phyloP scores from a whole-genome alignment of 73 alveolate genomes.

The Tetrahymena borealis region DNA sequence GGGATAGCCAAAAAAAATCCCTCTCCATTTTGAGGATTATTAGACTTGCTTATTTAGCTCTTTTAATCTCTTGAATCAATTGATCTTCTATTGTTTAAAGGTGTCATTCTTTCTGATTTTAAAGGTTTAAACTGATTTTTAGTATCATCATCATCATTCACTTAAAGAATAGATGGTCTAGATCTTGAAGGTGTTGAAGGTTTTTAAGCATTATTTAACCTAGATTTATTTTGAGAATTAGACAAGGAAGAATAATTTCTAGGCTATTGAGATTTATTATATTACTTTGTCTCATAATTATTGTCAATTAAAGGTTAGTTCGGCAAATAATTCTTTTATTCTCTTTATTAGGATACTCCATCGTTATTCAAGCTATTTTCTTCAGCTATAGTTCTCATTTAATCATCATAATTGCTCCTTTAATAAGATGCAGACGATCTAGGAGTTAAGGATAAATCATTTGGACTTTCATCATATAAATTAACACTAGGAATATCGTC shows the following conservation, averaged over 20 bases:
- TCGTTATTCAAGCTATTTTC: neutral
- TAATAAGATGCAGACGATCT: too few species aligned
- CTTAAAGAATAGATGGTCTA: neutral
- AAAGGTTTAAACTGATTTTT: neutral
- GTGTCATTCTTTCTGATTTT: neutral
- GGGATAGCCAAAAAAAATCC: neutral
- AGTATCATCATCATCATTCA: neutral
- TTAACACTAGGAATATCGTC: neutral
- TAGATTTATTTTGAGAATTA: neutral
- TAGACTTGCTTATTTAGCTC: neutral
- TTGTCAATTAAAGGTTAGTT: neutral
- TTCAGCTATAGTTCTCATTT: neutral
- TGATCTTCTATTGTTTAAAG: neutral
- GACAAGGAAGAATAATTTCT: neutral
- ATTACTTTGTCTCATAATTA: neutral
- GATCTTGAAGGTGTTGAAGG: neutral
- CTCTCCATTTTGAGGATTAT: neutral
- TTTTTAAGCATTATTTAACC: neutral
- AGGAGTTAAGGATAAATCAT: neutral
- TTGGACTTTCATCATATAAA: neutral
- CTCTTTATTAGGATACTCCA: neutral
- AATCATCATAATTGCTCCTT: neutral
- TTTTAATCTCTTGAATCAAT: neutral
- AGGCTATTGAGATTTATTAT: neutral
- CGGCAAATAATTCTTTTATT: neutral